Base-by-base conservation (phyloP, 2,329 filamentous ascomycete genomes). In the Bipolaris zeicola region DNA sequence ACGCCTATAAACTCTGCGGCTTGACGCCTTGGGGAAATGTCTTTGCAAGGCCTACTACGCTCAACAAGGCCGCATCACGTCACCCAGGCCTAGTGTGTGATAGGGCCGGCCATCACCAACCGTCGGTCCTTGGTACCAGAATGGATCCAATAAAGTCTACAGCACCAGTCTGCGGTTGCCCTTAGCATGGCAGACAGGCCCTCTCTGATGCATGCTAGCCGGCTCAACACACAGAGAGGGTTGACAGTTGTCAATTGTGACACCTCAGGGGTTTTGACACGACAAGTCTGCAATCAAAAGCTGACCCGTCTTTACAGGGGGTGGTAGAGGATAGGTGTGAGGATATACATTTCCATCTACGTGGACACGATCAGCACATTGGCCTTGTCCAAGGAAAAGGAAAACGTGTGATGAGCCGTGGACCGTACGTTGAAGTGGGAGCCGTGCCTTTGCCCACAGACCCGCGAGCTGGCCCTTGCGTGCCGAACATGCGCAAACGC, bases 401-500 rank as follows among this genome's bases (percentile, higher is more conserved):
- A 48, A n/a, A 7, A 48, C 14, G n/a, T 28, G 16, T 48, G 22
- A 13, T 48, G 22, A 13, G 31, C 26, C 18, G 10, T 24, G 18
- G 34, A 18, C 45, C 22, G 6, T 16, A 38, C 22, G 24, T 11
- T 38, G 34, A 38, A 37, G 34, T 38, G 5, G 22, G 14, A 48
- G 45, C 45, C 45, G 24, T 37, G 45, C 44, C 53, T 37, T 56
- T 43, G 53, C 34, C 39, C 44, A 33, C 20, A n/a, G 43, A 48
- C 49, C 45, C 34, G 53, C 50, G 42, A 16, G 14, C 37, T 7
- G 38, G 33, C 13, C 53, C 49, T 37, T 52, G 53, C 53, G 33
- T 37, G 34, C 45, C 33, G 33, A 36, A 28, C 18, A 33, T 42
- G 45, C 37, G 43, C 37, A 45, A 52, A 56, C 53, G 53, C 53